Conservation (phyloP, 2,329 filamentous ascomycete genomes). For the Xylaria polymorpha region DNA sequence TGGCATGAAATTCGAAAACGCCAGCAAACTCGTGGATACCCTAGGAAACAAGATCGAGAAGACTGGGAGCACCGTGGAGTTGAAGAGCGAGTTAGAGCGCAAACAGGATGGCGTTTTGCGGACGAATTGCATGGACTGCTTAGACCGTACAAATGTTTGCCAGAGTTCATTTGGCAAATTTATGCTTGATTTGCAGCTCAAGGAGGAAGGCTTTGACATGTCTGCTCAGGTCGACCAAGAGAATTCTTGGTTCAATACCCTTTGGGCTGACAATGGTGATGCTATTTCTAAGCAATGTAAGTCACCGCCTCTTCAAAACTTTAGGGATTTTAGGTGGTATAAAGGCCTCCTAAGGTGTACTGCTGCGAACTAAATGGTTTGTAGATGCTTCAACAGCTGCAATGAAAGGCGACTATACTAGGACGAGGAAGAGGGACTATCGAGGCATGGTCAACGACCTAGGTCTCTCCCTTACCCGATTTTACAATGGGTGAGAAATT, state of each 20-base stretch:
- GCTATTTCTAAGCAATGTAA: slow-evolving; percentile 87
- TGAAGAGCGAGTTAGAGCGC: slow-evolving; percentile 56
- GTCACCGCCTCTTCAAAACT: slow-evolving; percentile 9
- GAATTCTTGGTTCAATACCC: slow-evolving; percentile 92
- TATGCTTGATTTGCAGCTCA: slow-evolving; percentile 83
- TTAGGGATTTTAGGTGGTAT: not conserved
- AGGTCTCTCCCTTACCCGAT: slow-evolving; percentile 83
- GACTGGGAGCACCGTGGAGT: slow-evolving; percentile 76
- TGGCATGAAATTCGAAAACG: slow-evolving; percentile 98
- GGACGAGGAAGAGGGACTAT: slow-evolving; percentile 90
- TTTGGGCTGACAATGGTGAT: slow-evolving; percentile 98
- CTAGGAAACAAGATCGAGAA: slow-evolving; percentile 75
- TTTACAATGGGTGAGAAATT: slow-evolving; percentile 70
- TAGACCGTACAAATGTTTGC: slow-evolving; percentile 95
- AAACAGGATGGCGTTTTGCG: slow-evolving; percentile 82
- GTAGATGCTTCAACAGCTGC: slow-evolving; percentile 87
- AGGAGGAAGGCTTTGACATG: slow-evolving; percentile 79
- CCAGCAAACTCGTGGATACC: slow-evolving; percentile 79
- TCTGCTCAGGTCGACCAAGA: slow-evolving; percentile 79
- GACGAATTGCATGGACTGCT: slow-evolving; percentile 98
- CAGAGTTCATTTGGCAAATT: slow-evolving; percentile 90
- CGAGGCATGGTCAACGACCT: slow-evolving; percentile 92
- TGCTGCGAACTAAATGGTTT: slow-evolving; percentile 9
- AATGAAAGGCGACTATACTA: slow-evolving; percentile 95
- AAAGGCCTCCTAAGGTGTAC: not conserved